A percentile compares a stretch with the other conserved stretches of the same genome.
Evolutionary conservation across 1,139 yeast species (phyloP).

Genomic region (Yamadazyma jaroonii): DNA sequence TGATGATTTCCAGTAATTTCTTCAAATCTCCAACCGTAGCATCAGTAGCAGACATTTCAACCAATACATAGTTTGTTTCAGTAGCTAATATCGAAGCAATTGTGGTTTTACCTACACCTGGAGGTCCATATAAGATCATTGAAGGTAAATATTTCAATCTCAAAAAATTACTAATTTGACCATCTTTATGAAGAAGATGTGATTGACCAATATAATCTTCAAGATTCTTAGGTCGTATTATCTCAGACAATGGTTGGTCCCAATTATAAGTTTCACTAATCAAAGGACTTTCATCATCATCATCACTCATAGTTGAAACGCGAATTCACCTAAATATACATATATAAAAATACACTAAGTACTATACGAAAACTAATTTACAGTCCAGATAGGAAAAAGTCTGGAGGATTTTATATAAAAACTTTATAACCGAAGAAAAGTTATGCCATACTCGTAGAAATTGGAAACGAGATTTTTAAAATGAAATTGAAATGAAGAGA

Average conservation of each 20-base stretch:
- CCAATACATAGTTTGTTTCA: conserved; percentile 33
- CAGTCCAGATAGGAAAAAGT: not conserved
- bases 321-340: not conserved
- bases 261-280: conserved; percentile 2
- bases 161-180: conserved; percentile 31
- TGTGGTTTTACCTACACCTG: conserved; percentile 48
- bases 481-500: not conserved
- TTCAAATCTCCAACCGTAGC: conserved; percentile 29
- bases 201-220: conserved; percentile 36
- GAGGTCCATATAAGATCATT: conserved; percentile 45
- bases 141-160: conserved; percentile 41
- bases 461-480: no score
- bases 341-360: not conserved
- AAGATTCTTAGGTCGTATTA: conserved; percentile 23
- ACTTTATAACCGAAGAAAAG: not conserved
- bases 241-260: conserved; percentile 12
- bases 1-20: conserved; percentile 23
- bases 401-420: no score
- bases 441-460: no score
- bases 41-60: conserved; percentile 42
- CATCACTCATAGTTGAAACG: not conserved
- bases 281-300: not conserved
- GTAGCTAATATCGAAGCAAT: conserved; percentile 37
- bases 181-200: conserved; percentile 29
- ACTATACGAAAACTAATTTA: not conserved